A percentile compares a stretch with the other conserved stretches of the same genome.
phyloP scores from a whole-genome alignment of 805 yeast genomes.

The Yarrowia yakushimensis region DNA sequence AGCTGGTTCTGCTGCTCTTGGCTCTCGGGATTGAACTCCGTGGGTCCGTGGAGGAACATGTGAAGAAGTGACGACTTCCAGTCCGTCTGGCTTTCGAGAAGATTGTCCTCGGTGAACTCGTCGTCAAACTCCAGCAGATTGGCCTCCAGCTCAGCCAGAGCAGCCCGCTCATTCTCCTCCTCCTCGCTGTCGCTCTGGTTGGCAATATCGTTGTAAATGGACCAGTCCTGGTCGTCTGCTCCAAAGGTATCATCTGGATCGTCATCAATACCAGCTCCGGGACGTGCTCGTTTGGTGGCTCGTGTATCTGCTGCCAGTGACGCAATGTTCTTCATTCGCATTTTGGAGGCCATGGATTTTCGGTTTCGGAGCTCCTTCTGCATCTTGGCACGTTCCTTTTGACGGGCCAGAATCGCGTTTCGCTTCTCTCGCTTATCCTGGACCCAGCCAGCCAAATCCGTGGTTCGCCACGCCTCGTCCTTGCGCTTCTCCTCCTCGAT shows the following conservation, averaged over 20 bases:
- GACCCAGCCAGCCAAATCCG: constrained; percentile 78
- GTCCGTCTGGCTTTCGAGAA: constrained; percentile 66
- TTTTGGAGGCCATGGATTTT: constrained; percentile 86
- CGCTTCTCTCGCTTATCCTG: constrained; percentile 61
- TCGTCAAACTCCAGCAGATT: constrained; percentile 81
- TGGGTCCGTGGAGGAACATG: constrained; percentile 84
- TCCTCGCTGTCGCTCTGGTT: constrained; percentile 73
- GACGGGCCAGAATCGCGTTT: constrained; percentile 52
- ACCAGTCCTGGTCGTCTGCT: constrained; percentile 94
- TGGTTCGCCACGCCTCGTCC: constrained; percentile 74
- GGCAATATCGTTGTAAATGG: constrained; percentile 78
- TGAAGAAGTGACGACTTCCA: constrained; percentile 81
- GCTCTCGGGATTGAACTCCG: constrained; percentile 76
- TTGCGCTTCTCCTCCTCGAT: constrained; percentile 57
- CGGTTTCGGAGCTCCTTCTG: constrained; percentile 79
- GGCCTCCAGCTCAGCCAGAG: constrained; percentile 53
- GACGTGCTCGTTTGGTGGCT: constrained; percentile 31
- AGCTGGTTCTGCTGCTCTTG: constrained; percentile 86
- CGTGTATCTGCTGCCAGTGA: constrained; percentile 69
- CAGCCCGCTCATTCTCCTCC: constrained; percentile 60
- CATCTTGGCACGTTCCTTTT: constrained; percentile 66
- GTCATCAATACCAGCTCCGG: constrained; percentile 39
- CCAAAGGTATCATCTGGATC: constrained; percentile 95
- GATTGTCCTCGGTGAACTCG: constrained; percentile 74
- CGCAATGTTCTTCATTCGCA: constrained; percentile 87